Base-by-base conservation (phyloP, 176 grass and related monocot genomes). In the Chrysopogon serrulatus region DNA sequence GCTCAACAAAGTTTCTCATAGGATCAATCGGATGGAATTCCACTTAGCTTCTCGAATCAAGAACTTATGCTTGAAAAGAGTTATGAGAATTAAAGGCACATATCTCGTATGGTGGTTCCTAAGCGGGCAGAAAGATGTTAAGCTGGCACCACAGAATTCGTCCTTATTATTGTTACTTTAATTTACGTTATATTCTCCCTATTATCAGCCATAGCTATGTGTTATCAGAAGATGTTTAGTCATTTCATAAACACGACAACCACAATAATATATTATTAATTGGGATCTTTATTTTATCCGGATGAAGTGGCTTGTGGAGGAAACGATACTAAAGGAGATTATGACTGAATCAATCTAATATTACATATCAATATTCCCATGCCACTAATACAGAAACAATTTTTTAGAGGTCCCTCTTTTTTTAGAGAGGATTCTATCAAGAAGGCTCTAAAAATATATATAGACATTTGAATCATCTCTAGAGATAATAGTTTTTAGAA, bases 51-150 rank as follows among this genome's bases (percentile, higher is more conserved):
- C 19, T 32, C 47, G 77, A 63, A 81, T 81, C n/a, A 28, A 75
- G 87, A 82, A 89, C 71, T 65, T 86, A 86, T 89, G 78, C 88
- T 76, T 42, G 27, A n/a, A 53, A 37, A 64, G 23, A 24, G 33
- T 31, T 71, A 23, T 77, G 23, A 10, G 70, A 53, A 53, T 27
- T 42, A 24, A 85, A 68, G 28, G 31, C 54, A 76, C 71, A 33
- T 36, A 36, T 48, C 24, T 41, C 53, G 7, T n/a, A n/a, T 78
- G 32, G 74, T 82, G 80, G 76, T 71, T 71, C 54, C 42, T 78
- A 78, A 72, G 56, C 23, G 19, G 65, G 42, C 53, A 78, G 19
- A 87, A 81, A 73, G 74, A 34, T 72, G 3, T 78, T 65, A 36
- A n/a, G 33, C 44, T 72, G 66, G 42, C 54, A 32, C 45, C 3